Conservation (phyloP, 2,329 filamentous ascomycete species). For the Xylariaceae sp. region DNA sequence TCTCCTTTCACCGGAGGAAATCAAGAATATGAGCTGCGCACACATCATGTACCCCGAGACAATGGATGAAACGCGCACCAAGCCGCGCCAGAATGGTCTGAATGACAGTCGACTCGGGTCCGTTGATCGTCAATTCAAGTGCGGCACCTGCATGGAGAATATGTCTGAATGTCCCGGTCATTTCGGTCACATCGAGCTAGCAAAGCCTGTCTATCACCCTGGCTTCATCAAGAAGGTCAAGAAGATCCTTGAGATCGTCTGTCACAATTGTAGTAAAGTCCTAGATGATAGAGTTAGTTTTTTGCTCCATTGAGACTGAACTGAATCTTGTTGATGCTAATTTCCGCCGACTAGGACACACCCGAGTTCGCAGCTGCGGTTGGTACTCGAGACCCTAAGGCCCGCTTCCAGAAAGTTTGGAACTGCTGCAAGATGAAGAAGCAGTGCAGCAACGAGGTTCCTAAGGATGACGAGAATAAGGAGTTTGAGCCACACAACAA, state of each 20-base stretch:
- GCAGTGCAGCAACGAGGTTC: conserved; percentile 76
- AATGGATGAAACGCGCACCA: conserved; percentile 93
- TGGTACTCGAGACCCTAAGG: conserved; percentile 83
- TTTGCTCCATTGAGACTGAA: conserved; percentile 51
- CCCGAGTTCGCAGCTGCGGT: conserved; percentile 79
- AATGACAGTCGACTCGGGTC: conserved; percentile 96
- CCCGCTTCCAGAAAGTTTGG: conserved; percentile 91
- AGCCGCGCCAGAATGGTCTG: conserved; percentile 84
- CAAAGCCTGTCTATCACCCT: conserved; percentile 89
- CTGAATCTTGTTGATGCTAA: conserved; percentile 57
- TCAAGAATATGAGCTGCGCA: conserved; percentile 97
- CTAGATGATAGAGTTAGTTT: conserved; percentile 96
- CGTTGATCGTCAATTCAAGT: conserved; percentile 93
- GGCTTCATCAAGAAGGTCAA: conserved; percentile 99
- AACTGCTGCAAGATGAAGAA: conserved; percentile 85
- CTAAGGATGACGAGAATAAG: conserved; percentile 60
- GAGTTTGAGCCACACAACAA: conserved; percentile 60
- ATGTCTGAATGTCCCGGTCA: conserved; percentile 96
- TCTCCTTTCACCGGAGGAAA: conserved; percentile 94
- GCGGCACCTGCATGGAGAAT: conserved; percentile 91
- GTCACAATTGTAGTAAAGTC: conserved; percentile 98
- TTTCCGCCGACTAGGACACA: conserved; percentile 63
- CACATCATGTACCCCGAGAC: conserved; percentile 98
- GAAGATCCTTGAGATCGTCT: conserved; percentile 97
- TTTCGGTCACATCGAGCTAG: conserved; percentile 97